phyloP scores from a whole-genome alignment of 2,329 filamentous ascomycete species.

The Colletotrichum incanum region DNA sequence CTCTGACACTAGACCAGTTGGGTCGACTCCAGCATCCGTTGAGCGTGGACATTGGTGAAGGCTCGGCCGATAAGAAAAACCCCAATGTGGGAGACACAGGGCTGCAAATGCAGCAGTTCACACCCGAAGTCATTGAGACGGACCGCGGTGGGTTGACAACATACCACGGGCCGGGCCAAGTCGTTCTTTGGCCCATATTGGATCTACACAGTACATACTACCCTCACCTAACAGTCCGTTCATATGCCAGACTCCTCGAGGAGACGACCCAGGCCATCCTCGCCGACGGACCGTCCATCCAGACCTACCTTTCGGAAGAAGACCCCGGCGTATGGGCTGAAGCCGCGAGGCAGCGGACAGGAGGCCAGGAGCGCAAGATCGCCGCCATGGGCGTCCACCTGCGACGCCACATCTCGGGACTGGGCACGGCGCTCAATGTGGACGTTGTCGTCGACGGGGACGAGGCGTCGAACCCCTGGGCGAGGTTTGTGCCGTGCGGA shows the following conservation, averaged over 20 bases:
- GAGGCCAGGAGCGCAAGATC: constrained; percentile 77
- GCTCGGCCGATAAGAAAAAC: background rate
- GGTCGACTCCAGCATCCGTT: constrained; percentile 61
- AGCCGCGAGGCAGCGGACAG: constrained; percentile 47
- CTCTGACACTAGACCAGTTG: constrained; percentile 63
- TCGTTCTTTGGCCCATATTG: constrained; percentile 93
- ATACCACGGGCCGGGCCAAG: constrained; percentile 94
- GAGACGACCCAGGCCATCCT: constrained; percentile 80
- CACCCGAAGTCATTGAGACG: constrained; percentile 77
- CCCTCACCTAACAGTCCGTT: constrained; percentile 75
- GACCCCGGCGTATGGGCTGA: constrained; percentile 89
- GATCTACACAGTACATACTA: constrained; percentile 77
- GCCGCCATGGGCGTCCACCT: constrained; percentile 95
- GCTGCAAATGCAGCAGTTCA: constrained; percentile 51
- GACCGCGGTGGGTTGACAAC: constrained; percentile 92
- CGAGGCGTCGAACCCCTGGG: constrained; percentile 66
- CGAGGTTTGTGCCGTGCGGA: constrained; percentile 90
- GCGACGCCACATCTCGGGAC: constrained; percentile 84
- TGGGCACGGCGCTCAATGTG: constrained; percentile 89
- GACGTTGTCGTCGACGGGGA: constrained; percentile 67
- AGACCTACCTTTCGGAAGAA: constrained; percentile 73
- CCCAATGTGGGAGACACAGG: background rate
- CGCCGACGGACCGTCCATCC: constrained; percentile 68
- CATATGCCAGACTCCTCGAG: constrained; percentile 86
- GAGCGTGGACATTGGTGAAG: constrained; percentile 49